A percentile compares a stretch with the other conserved stretches of the same genome.
Evolutionary conservation across 2,329 filamentous ascomycete genomes (phyloP).

Genomic region (Beauveria medogensis): DNA sequence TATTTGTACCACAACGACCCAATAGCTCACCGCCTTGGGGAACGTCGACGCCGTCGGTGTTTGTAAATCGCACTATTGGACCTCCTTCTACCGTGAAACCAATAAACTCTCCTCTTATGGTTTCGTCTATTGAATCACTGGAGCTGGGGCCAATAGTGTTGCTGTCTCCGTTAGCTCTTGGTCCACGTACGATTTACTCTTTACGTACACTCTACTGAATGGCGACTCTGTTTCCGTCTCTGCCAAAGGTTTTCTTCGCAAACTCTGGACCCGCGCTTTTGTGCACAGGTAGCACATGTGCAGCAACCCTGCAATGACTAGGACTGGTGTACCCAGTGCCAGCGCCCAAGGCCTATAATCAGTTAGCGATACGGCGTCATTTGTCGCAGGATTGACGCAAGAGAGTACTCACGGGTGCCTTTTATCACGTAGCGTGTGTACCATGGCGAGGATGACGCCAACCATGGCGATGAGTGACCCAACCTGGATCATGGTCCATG

Average conservation of each 20-base stretch:
- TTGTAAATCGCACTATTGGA: conserved; percentile 36
- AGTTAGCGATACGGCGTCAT: neutral
- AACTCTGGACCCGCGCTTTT: conserved; percentile 27
- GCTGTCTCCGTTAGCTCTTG: conserved; percentile 16
- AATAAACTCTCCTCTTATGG: conserved; percentile 29
- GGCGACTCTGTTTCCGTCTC: conserved; percentile 23
- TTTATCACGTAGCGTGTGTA: conserved; percentile 39
- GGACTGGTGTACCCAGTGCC: conserved; percentile 50
- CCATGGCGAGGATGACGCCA: conserved; percentile 46
- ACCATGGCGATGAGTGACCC: conserved; percentile 50
- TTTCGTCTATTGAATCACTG: conserved; percentile 26
- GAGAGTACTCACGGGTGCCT: conserved; percentile 41
- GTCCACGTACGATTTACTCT: neutral
- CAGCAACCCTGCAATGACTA: conserved; percentile 48
- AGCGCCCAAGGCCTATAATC: conserved; percentile 44
- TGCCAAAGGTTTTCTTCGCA: conserved; percentile 18
- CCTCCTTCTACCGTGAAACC: conserved; percentile 38
- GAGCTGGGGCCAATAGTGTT: conserved; percentile 29
- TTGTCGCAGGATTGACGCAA: neutral
- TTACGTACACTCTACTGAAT: conserved; percentile 37
- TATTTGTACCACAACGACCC: conserved; percentile 26
- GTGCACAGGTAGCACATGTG: conserved; percentile 38
- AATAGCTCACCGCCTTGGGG: conserved; percentile 28
- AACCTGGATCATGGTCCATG: conserved; percentile 52
- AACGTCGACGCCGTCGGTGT: conserved; percentile 23